Evolutionary conservation across 192 early-diverging fungal genomes (phyloP).

Genomic region (Podochytrium sp.): DNA sequence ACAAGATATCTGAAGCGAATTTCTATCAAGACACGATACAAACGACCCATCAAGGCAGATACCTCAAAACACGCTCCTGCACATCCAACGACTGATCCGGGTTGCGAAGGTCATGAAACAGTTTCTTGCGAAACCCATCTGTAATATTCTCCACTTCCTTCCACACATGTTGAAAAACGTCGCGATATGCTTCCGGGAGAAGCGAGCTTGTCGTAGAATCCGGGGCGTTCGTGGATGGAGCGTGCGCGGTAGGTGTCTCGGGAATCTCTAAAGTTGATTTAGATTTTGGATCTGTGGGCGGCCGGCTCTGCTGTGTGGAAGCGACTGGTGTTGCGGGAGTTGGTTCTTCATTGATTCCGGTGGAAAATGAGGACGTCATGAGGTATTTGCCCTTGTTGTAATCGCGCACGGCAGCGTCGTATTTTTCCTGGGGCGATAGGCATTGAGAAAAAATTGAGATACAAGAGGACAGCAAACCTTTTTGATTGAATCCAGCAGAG

Average conservation of each 20-base stretch:
- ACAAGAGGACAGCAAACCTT: constrained; percentile 56
- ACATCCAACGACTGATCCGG: constrained; percentile 79
- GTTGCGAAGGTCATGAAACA: constrained; percentile 78
- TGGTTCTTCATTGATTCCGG: not conserved
- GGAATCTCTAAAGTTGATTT: not conserved
- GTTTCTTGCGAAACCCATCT: constrained; percentile 66
- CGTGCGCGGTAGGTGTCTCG: not conserved
- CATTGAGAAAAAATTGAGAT: not conserved
- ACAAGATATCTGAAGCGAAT: constrained; percentile 59
- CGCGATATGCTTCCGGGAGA: constrained; percentile 54
- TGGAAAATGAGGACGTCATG: constrained; percentile 60
- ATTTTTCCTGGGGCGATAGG: constrained; percentile 61
- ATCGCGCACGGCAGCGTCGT: constrained; percentile 89
- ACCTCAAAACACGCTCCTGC: constrained; percentile 87
- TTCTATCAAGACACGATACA: not conserved
- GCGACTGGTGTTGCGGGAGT: not conserved
- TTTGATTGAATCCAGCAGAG: constrained; percentile 78
- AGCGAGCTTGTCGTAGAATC: constrained; percentile 34
- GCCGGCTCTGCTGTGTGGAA: not conserved
- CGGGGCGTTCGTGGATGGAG: not conserved
- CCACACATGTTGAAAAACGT: constrained; percentile 96
- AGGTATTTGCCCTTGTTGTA: constrained; percentile 94
- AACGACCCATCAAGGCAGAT: constrained; percentile 36
- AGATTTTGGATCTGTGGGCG: not conserved
- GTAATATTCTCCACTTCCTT: constrained; percentile 86